phyloP scores from a whole-genome alignment of 441 rosid species.

The Erodium texanum region DNA sequence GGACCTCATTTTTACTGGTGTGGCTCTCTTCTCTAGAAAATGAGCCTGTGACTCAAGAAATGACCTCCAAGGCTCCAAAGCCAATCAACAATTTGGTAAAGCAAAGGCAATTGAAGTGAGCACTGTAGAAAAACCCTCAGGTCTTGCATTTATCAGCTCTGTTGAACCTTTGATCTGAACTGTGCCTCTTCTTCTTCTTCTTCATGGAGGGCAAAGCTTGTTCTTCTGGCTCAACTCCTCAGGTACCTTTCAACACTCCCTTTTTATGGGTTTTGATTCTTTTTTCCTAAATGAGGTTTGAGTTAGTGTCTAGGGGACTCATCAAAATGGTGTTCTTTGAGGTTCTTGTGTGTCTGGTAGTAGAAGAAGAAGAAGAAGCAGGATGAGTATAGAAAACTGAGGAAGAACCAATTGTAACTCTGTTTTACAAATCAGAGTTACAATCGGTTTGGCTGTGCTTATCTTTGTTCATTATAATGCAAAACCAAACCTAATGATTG shows the following conservation, averaged over 20 bases:
- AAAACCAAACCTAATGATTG: too few relatives aligned
- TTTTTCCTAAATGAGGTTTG: neutral
- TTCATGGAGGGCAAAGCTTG: slow-evolving; percentile 6
- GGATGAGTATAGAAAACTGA: too few relatives aligned
- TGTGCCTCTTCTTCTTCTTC: neutral
- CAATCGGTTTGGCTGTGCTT: too few relatives aligned
- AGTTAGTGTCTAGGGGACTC: neutral
- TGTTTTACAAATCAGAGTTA: too few relatives aligned
- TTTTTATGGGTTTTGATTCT: neutral
- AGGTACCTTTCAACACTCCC: neutral
- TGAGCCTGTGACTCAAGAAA: neutral
- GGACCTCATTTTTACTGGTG: neutral
- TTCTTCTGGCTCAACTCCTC: neutral
- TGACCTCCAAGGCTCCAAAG: too few relatives aligned
- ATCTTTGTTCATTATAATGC: too few relatives aligned
- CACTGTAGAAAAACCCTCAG: neutral
- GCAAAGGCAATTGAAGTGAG: neutral
- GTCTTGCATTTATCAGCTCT: too few relatives aligned
- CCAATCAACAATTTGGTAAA: too few relatives aligned
- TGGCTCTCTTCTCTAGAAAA: neutral
- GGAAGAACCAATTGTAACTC: too few relatives aligned
- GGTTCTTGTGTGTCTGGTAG: too few relatives aligned
- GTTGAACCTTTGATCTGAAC: too few relatives aligned
- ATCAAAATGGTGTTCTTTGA: neutral
- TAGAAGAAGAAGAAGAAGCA: too few relatives aligned